Base-by-base conservation (phyloP, 2,329 filamentous ascomycete species). In the Sarocladiaceae sp. region DNA sequence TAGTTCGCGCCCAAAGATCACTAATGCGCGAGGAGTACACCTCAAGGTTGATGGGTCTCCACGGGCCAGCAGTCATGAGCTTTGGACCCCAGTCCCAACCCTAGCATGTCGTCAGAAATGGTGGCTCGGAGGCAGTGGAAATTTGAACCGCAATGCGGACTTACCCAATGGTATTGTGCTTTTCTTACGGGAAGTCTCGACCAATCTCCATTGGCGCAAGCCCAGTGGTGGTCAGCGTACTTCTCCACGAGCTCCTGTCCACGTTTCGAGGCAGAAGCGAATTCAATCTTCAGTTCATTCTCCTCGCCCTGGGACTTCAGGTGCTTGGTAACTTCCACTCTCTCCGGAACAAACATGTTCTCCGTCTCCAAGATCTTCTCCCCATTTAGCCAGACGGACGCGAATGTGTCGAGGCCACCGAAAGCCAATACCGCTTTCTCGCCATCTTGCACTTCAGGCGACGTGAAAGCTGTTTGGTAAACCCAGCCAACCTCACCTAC, bases 361-460 rank as follows among this genome's bases (percentile, higher is more conserved):
- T 89, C 82, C 12, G 80, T 80, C 64, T 86, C 76, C 4, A 92
- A 72, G 35, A 93, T 83, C 3, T 75, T 73, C 10, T 76, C 69
- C 18, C 82, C 85, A 58, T 93, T 88, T 18, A 93, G 71, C 39
- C 75, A 70, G 28, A 91, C 87, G 0, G 77, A 86, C 2, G 88
- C 87, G 67, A 87, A 90, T 0, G 89, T 93, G 64, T 93, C 88
- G 47, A 94, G 74, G 0, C 89, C 89, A 54, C 90, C 86, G 63
- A 93, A 91, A 0, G 79, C 84, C 29, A 93, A 66, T 1, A 87
- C 75, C 0, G 79, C 77, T 54, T 76, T 77, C 48, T 67, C 61
- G 13, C 63, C 64, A 18, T 56, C 50, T 17, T 49, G 60, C 1
- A 69, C 39, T 13, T 60, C 54, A 0, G 80, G 80, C 2, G 76